Evolutionary conservation across 805 yeast genomes (phyloP).

Genomic region (Candida manassasensis): DNA sequence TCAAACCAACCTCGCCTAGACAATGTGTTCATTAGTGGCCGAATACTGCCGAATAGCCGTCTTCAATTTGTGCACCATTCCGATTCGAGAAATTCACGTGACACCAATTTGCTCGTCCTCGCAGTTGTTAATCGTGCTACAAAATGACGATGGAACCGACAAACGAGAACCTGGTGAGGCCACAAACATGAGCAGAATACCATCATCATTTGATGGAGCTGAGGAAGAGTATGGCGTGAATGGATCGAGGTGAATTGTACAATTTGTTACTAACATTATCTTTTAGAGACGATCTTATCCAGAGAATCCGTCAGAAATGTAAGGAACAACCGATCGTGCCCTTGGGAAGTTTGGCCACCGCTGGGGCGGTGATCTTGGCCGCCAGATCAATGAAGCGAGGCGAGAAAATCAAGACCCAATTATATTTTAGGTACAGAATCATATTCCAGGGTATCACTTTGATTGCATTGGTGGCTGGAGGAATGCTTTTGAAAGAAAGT

Average conservation of each 20-base stretch:
- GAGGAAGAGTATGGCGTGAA: slow-evolving; percentile 48
- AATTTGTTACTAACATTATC: slow-evolving; percentile 12
- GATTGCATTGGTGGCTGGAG: slow-evolving; percentile 78
- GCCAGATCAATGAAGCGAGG: slow-evolving; percentile 72
- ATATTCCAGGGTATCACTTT: slow-evolving; percentile 81
- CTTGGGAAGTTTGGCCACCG: slow-evolving; percentile 70
- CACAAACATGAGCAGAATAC: slow-evolving; percentile 23
- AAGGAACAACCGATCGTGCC: slow-evolving; percentile 91
- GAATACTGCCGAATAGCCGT: no score
- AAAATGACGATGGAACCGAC: no score
- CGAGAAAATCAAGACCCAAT: slow-evolving; percentile 69
- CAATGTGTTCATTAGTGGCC: no score
- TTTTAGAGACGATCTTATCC: slow-evolving; percentile 42
- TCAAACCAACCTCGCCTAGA: no score
- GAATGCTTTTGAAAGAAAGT: slow-evolving; percentile 58
- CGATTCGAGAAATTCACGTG: slow-evolving; percentile 1
- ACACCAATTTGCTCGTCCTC: no score
- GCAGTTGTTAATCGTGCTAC: no score
- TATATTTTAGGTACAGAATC: slow-evolving; percentile 86
- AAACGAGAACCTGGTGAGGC: no score
- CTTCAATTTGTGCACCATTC: no score
- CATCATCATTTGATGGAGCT: slow-evolving; percentile 46
- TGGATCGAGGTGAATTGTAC: slow-evolving; percentile 9
- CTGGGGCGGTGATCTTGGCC: slow-evolving; percentile 76
- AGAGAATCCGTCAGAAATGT: slow-evolving; percentile 56